Conservation (phyloP, 768 basidiomycete genomes). For the Chalciporus sphaerocephalus region DNA sequence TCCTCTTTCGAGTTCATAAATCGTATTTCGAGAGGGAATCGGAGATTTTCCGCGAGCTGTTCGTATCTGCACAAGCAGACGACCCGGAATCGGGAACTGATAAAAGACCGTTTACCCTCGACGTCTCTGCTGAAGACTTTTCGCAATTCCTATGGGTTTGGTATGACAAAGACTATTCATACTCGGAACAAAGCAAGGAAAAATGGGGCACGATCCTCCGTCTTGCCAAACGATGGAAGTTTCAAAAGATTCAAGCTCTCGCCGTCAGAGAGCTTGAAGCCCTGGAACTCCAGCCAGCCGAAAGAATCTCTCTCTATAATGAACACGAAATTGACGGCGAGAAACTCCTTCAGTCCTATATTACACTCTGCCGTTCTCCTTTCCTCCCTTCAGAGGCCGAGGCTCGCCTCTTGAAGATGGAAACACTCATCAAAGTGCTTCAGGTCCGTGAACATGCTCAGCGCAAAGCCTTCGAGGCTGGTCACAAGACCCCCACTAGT, state of each 20-base stretch:
- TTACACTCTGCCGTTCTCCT: conserved; percentile 48
- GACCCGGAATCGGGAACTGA: conserved; percentile 34
- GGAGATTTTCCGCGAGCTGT: conserved; percentile 34
- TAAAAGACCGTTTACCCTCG: conserved; percentile 40
- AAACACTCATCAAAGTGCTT: conserved; percentile 50
- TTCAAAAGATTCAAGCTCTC: conserved; percentile 45
- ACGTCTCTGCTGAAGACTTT: conserved; percentile 43
- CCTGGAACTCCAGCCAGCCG: conserved; percentile 42
- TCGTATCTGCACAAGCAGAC: conserved; percentile 29
- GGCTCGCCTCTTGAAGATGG: conserved; percentile 49
- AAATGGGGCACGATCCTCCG: conserved; percentile 54
- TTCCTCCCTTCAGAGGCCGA: conserved; percentile 51
- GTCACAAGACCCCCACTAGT: conserved; percentile 31
- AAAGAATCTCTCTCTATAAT: conserved; percentile 57
- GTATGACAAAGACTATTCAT: conserved; percentile 54
- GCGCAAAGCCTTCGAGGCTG: conserved; percentile 33
- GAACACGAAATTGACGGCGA: conserved; percentile 45
- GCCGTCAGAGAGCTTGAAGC: conserved; percentile 55
- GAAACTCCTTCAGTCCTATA: conserved; percentile 50
- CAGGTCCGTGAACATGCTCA: conserved; percentile 48
- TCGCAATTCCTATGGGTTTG: conserved; percentile 53
- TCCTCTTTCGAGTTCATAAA: conserved; percentile 49
- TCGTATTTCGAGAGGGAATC: conserved; percentile 62
- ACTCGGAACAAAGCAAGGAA: conserved; percentile 45
- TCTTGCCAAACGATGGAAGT: conserved; percentile 54